Percentiles rank a stretch among this genome's conserved stretches.
These are phyloP conservation scores for Senna siamea DNA, from an alignment of 306 rosid genomes.

Conservation along the genomic window DNA sequence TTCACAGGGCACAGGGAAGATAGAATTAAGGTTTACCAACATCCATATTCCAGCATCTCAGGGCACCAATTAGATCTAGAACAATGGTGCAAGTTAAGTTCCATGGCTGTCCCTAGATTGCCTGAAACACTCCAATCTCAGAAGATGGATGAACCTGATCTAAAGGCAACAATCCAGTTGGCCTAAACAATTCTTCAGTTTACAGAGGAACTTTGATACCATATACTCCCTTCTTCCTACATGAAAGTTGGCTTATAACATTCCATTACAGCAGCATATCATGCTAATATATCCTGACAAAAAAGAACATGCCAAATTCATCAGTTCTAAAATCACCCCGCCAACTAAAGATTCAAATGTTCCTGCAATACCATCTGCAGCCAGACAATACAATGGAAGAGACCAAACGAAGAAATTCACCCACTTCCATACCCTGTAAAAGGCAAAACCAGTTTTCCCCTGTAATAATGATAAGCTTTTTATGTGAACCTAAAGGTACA, in stretches of 20 bases:
- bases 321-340: slow-evolving; percentile 49
- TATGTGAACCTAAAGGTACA: slow-evolving; percentile 34
- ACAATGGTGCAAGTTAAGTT: slow-evolving; percentile 24
- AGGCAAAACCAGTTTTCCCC: slow-evolving; percentile 41
- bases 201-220: slow-evolving; percentile 48
- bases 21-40: slow-evolving; percentile 39
- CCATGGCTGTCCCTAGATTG: slow-evolving; percentile 44
- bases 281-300: slow-evolving; percentile 50
- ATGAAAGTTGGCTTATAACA: slow-evolving; percentile 43
- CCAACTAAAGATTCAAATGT: slow-evolving; percentile 46
- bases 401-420: slow-evolving; percentile 48
- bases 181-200: slow-evolving; percentile 48
- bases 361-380: slow-evolving; percentile 60
- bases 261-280: slow-evolving; percentile 52
- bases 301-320: slow-evolving; percentile 46
- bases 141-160: slow-evolving; percentile 47
- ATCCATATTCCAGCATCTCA: slow-evolving; percentile 40
- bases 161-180: slow-evolving; percentile 46
- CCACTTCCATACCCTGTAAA: slow-evolving; percentile 49
- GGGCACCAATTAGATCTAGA: slow-evolving; percentile 40
- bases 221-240: slow-evolving; percentile 49
- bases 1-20: slow-evolving; percentile 22
- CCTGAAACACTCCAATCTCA: slow-evolving; percentile 39
- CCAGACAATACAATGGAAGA: slow-evolving; percentile 53
- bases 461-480: slow-evolving; percentile 5